Evolutionary conservation across 192 early-diverging fungal species (phyloP), one percentile per base, ranked within the genome.

Genomic region (Backusella macrospora): DNA sequence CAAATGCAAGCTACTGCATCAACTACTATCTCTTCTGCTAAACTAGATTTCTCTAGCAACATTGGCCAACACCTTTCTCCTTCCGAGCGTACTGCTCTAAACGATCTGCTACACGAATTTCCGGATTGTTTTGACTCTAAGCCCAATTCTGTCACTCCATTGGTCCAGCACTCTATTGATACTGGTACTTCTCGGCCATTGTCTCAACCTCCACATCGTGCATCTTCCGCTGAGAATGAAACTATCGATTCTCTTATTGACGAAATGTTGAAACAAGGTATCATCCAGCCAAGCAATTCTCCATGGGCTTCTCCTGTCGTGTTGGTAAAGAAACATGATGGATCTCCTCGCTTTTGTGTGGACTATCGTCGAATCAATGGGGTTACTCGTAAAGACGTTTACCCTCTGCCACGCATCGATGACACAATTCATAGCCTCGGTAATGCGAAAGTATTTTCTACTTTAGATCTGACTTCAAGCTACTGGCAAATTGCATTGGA

Each of bases 341-440:
- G 86, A 2, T 49, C 73, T 18, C 14, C 74, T 49, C 45, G 85
- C 0, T 65, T 86, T 79, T 45, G 82, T 62, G 45, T 86, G 0
- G 82, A 88, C 48, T 88, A 87, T 73, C 68, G 73, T 3, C 46
- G 67, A 6, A 63, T 92, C 8, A 90, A 90, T 72, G 62, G 6
- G 9, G 26, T 80, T 0, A 89, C 86, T 0, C 75, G 74, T 1
- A 48, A 76, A 46, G 80, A 92, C 66, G 74, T 72, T 9, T 86
- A 85, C 49, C 85, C 87, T 4, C 49, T 89, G 5, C 88, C 89
- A 1, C 29, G 76, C 26, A 86, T 89, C 16, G 75, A 85, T 6
- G 80, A 88, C 2, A 21, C 80, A 3, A 34, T 87, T 6, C 79
- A 81, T 16, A 46, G 52, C 0, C 65, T 86, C 0, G 44, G 73